A percentile compares a stretch with the other conserved stretches of the same genome.
phyloP scores from a whole-genome alignment of 2,329 filamentous ascomycete species.

The Arthrobotrys megalospora region DNA sequence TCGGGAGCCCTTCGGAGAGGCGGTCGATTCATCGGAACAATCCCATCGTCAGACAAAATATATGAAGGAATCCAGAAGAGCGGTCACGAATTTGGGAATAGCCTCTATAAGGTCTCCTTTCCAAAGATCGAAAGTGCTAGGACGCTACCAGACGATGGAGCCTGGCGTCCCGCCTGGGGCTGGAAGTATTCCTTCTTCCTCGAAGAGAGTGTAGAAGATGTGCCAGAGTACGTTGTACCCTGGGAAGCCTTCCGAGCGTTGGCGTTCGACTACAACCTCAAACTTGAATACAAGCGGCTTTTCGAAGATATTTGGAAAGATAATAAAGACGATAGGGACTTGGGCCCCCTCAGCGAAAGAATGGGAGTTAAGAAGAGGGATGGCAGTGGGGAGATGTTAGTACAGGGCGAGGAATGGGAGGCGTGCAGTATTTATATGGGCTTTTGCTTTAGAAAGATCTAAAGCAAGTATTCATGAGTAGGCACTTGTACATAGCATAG shows the following conservation, averaged over 20 bases:
- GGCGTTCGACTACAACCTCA: slow-evolving; percentile 96
- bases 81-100: slow-evolving; percentile 88
- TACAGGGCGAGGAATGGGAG: slow-evolving; percentile 90
- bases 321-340: slow-evolving; percentile 85
- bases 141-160: slow-evolving; percentile 84
- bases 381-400: slow-evolving; percentile 73
- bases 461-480: slow-evolving; percentile 17
- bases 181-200: slow-evolving; percentile 99
- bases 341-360: slow-evolving; percentile 90
- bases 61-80: slow-evolving; percentile 77
- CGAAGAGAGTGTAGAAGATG: slow-evolving; percentile 93
- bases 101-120: slow-evolving; percentile 91
- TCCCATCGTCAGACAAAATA: slow-evolving; percentile 96
- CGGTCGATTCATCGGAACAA: slow-evolving; percentile 92
- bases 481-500: slow-evolving; percentile 20
- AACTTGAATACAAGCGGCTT: slow-evolving; percentile 91
- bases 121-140: slow-evolving; percentile 71
- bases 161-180: slow-evolving; percentile 93
- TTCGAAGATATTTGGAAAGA: slow-evolving; percentile 93
- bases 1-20: slow-evolving; percentile 92
- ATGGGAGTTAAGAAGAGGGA: slow-evolving; percentile 86
- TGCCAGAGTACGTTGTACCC: slow-evolving; percentile 96
- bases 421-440: slow-evolving; percentile 69
- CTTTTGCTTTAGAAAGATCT: slow-evolving; percentile 60
- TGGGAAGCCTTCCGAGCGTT: slow-evolving; percentile 98